Evolutionary conservation across 164 flowering plant genomes (phyloP), one percentile per base, ranked within the genome.

Genomic region (Tetracentron sinense): DNA sequence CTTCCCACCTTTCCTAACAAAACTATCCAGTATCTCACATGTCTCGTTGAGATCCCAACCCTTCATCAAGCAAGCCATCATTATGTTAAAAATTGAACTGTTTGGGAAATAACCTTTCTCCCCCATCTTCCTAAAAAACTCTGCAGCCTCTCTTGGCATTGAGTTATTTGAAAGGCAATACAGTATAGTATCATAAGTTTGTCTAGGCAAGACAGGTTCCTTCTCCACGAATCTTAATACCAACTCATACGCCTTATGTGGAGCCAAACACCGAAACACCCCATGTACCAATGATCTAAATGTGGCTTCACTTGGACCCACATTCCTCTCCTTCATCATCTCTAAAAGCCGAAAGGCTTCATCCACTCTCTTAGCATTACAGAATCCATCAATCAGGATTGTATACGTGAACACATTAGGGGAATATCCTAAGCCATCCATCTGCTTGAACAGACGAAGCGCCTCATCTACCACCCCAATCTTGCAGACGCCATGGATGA

Each of bases 401-500:
- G 96, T 85, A 62, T 83, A 94, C 0, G 98, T 91, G 64, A 71
- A 89, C 23, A 91, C 96, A 76, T 94, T 91, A 17, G 96, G 89
- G 0, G 21, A 51, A 61, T 66, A 72, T 48, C 89, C 91, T 17
- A 60, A 33, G 6, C 65, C 70, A 73, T 89, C 85, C 98, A 94
- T 94, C 71, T 86, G 97, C 71, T 87, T 89, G 62, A 87, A 70
- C 46, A 94, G 68, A 23, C 97, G 82, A 66, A 87, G 78, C 0
- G 95, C 98, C 75, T 94, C 98, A 64, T 90, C 97, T 60, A 94
- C 78, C 47, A 94, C 85, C 5, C 98, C 98, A 60, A 48, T 69
- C 78, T 61, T 87, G 73, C 92, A 89, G 20, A 94, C 97, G 38
- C 98, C 98, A 66, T 91, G 94, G 64, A 94, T 81, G 25, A 94